These are phyloP conservation scores for Aciculoconidium aculeatum DNA, from an alignment of 805 yeast species.

Conservation along the genomic window DNA sequence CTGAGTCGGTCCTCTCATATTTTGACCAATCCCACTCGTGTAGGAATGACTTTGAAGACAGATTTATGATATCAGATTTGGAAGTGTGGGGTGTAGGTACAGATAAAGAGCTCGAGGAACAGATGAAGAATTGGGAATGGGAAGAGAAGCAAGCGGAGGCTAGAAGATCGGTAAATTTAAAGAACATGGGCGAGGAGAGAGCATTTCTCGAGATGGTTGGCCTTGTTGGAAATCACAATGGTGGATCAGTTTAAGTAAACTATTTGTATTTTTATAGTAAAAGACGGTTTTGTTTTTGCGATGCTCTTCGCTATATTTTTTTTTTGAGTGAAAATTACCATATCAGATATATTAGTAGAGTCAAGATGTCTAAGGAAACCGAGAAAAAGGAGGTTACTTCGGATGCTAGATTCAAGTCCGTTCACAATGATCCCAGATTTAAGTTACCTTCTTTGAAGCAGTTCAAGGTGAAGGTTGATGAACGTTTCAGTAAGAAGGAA, in stretches of 20 bases:
- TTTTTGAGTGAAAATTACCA: conserved; percentile 4
- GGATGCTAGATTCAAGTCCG: conserved; percentile 74
- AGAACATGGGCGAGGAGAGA: conserved; percentile 69
- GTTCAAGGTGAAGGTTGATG: conserved; percentile 74
- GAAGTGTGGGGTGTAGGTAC: conserved; percentile 95
- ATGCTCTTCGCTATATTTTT: not conserved
- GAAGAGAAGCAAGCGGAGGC: conserved; percentile 81
- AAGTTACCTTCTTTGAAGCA: conserved; percentile 64
- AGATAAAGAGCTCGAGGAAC: conserved; percentile 69
- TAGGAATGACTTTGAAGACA: conserved; percentile 50
- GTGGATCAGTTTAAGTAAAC: conserved; percentile 45
- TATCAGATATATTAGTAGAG: conserved; percentile 1
- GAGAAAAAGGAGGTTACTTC: conserved; percentile 28
- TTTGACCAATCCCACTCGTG: conserved; percentile 21
- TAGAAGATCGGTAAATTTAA: conserved; percentile 62
- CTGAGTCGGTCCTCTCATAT: conserved; percentile 20
- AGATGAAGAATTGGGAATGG: conserved; percentile 81
- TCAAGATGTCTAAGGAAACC: too few relatives aligned
- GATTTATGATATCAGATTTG: conserved; percentile 64
- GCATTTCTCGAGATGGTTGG: conserved; percentile 86
- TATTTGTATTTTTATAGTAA: too few relatives aligned
- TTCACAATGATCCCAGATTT: conserved; percentile 86
- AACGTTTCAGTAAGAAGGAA: conserved; percentile 69
- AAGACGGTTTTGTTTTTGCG: too few relatives aligned
- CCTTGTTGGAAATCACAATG: conserved; percentile 42